phyloP scores from a whole-genome alignment of 768 basidiomycete genomes.

The Galerina marginata region DNA sequence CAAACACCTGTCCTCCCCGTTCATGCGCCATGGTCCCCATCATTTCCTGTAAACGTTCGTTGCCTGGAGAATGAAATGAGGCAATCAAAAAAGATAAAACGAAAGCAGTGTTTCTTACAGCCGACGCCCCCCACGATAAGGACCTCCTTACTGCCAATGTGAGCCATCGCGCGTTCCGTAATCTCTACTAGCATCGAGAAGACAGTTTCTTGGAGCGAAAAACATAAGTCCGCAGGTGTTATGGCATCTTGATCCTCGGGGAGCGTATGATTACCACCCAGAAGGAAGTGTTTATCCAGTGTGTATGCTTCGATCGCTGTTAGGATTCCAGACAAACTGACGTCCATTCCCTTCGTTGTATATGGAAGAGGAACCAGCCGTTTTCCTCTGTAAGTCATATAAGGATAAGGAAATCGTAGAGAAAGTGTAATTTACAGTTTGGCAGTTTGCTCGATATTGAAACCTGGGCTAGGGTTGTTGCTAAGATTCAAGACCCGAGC shows the following conservation, averaged over 20 bases:
- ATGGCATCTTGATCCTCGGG: conserved; percentile 69
- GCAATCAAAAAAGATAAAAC: neutral
- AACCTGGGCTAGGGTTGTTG: conserved; percentile 96
- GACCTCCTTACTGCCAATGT: conserved; percentile 94
- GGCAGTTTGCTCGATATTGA: conserved; percentile 96
- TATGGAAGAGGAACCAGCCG: conserved; percentile 87
- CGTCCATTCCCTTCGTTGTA: conserved; percentile 98
- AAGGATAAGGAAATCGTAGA: neutral
- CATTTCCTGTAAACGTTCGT: conserved; percentile 95
- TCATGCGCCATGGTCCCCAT: conserved; percentile 98
- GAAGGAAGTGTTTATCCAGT: conserved; percentile 80
- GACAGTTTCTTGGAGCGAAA: conserved; percentile 94
- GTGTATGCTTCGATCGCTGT: conserved; percentile 90
- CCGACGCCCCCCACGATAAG: conserved; percentile 99
- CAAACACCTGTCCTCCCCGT: conserved; percentile 87
- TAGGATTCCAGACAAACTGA: conserved; percentile 93
- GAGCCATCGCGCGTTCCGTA: conserved; percentile 98
- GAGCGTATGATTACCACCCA: conserved; percentile 42
- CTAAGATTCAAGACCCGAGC: conserved; percentile 92
- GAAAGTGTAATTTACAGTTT: conserved; percentile 62
- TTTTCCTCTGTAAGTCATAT: conserved; percentile 65
- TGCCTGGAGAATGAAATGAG: conserved; percentile 56
- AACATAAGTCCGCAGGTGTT: conserved; percentile 95
- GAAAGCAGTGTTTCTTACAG: conserved; percentile 61
- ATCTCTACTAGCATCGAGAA: conserved; percentile 99